phyloP scores from a whole-genome alignment of 2,329 filamentous ascomycete genomes.

The Paraconiothyrium sp. region DNA sequence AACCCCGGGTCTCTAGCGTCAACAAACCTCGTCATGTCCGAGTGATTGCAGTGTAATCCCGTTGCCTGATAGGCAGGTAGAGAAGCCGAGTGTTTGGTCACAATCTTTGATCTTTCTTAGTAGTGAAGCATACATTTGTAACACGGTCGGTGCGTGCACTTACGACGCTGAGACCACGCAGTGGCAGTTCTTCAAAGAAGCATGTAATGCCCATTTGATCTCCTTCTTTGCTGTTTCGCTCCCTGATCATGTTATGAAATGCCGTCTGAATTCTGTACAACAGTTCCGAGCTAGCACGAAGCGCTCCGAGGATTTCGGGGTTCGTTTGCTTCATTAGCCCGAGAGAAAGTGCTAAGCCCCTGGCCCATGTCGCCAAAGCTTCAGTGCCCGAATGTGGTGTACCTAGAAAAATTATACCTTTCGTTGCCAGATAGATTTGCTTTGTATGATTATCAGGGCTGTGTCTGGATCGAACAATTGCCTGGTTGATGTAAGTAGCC shows the following conservation, averaged over 20 bases:
- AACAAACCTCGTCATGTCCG: constrained; percentile 38
- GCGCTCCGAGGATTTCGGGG: constrained; percentile 25
- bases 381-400: constrained; percentile 47
- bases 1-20: constrained; percentile 27
- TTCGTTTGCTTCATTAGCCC: constrained; percentile 45
- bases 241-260: constrained; percentile 42
- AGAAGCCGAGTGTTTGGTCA: constrained; percentile 40
- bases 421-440: constrained; percentile 34
- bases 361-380: constrained; percentile 42
- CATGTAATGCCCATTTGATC: constrained; percentile 37
- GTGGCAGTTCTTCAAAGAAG: constrained; percentile 40
- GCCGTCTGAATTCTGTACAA: constrained; percentile 39
- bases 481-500: constrained; percentile 8
- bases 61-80: constrained; percentile 44
- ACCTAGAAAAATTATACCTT: constrained; percentile 49
- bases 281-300: constrained; percentile 36
- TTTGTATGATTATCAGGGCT: constrained; percentile 34
- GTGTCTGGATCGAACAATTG: constrained; percentile 17
- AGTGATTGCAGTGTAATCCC: constrained; percentile 36
- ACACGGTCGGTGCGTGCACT: neutral
- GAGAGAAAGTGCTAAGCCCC: constrained; percentile 33
- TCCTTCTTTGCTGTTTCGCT: constrained; percentile 23
- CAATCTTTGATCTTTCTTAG: constrained; percentile 28
- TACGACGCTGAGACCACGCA: constrained; percentile 31
- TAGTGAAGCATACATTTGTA: too few relatives aligned